Evolutionary conservation across 2,329 filamentous ascomycete genomes (phyloP), one percentile per base, ranked within the genome.

Genomic region (Pseudocercospora pini-densiflorae): DNA sequence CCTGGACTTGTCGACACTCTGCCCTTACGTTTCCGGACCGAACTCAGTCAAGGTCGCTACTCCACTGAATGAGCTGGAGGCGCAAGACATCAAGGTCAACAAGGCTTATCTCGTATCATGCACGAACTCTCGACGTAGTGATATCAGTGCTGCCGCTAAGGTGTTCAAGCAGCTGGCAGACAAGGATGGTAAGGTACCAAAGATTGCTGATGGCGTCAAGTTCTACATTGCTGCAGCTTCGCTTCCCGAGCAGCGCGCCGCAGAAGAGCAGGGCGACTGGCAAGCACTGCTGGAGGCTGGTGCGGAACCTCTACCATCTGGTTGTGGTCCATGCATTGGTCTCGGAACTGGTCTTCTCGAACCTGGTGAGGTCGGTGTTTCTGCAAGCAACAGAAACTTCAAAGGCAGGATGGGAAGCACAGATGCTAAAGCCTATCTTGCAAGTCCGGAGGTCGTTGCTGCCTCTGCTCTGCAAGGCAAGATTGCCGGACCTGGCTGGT

Each of bases 151-250:
- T 0, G 94, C 94, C 1, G 94, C 93, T 0, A 87, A 86, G 54
- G 94, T 98, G 1, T 97, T 98, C 85, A 88, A 87, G 63, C 90
- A 94, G 45, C 92, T 92, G 0, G 87, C 90, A 0, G 82, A 82
- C 55, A 86, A 88, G 63, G 83, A 83, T 24, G 91, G 89, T 14
- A 82, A 85, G 63, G 80, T 87, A 5, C 86, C 92, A 21, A 92
- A 90, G 80, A 85, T 97, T 65, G 89, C 92, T 0, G 82, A 87
- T 0, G 88, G 90, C 29, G 93, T 97, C 47, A 86, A 93, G 63
- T 89, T 97, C 75, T 97, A 97, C 80, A 91, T 98, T 68, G 91
- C 94, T 0, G 93, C 94, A 0, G 94, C 94, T 0, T 97, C 94
- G 0, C 75, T 88, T 0, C 83, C 87, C 0, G 94, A 97, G 77